phyloP scores from a whole-genome alignment of 2,329 filamentous ascomycete genomes.

The Fusarium marasasianum region DNA sequence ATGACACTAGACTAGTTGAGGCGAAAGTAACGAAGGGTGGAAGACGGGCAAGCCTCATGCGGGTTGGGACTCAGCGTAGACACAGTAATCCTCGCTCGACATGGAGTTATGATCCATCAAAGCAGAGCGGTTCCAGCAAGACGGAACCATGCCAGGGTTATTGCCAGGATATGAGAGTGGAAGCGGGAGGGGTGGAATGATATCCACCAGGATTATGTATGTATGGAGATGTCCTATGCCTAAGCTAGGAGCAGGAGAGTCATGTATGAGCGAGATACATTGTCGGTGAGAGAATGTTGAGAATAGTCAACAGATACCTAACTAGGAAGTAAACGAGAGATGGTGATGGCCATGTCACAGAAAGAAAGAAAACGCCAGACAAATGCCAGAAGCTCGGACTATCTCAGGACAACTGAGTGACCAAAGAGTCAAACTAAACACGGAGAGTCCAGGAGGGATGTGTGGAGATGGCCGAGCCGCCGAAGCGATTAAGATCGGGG shows the following conservation, averaged over 20 bases:
- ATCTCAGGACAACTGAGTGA: constrained; percentile 21
- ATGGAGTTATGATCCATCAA: constrained; percentile 30
- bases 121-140: constrained; percentile 29
- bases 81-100: constrained; percentile 27
- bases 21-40: constrained; percentile 45
- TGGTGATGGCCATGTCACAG: constrained; percentile 15
- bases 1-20: constrained; percentile 43
- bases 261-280: constrained; percentile 1
- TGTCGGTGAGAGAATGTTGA: background rate
- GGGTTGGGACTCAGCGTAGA: constrained; percentile 24
- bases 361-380: background rate
- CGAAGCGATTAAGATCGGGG: constrained; percentile 27
- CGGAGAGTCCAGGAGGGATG: constrained; percentile 3
- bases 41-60: constrained; percentile 34
- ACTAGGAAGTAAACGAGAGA: background rate
- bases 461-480: constrained; percentile 31
- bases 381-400: constrained; percentile 18
- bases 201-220: constrained; percentile 27
- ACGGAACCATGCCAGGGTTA: constrained; percentile 37
- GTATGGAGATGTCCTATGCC: constrained; percentile 19
- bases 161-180: constrained; percentile 23
- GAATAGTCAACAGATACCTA: background rate
- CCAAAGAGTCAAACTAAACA: constrained; percentile 6
- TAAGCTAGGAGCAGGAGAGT: background rate
- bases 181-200: constrained; percentile 28